These are phyloP conservation scores for Lactarius hengduanensis DNA, from an alignment of 768 basidiomycete genomes.

Conservation along the genomic window DNA sequence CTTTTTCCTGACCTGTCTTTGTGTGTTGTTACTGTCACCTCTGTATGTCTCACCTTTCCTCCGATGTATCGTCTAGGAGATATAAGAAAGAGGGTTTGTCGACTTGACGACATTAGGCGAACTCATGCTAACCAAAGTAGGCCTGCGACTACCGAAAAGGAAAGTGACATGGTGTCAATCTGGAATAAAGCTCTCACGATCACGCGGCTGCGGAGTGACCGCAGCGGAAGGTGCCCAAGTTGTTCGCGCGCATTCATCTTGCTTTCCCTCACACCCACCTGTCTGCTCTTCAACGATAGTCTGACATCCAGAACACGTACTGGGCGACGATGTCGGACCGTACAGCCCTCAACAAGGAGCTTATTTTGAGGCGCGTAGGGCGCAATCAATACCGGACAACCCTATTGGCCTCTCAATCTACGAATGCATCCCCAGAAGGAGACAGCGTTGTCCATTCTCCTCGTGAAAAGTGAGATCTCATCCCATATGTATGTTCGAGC, in stretches of 20 bases:
- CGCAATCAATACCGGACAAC: background rate
- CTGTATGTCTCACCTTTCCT: constrained; percentile 11
- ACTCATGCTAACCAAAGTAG: no score
- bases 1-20: background rate
- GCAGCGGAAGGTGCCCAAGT: background rate
- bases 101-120: background rate
- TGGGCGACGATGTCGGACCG: background rate
- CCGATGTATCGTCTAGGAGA: constrained; percentile 19
- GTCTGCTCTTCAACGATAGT: background rate
- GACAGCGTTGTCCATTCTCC: background rate
- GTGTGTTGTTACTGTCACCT: constrained; percentile 4
- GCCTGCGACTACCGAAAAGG: no score
- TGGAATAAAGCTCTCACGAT: background rate
- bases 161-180: background rate
- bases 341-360: constrained; percentile 5
- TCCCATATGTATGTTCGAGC: background rate
- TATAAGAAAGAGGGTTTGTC: constrained; percentile 13
- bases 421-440: background rate
- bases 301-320: background rate
- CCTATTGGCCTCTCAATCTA: background rate
- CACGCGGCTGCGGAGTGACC: constrained; percentile 1
- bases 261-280: background rate
- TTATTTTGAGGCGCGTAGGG: constrained; percentile 6
- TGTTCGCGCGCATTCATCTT: background rate
- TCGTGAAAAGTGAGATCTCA: constrained; percentile 5